Conservation (phyloP, 23 red algal genomes). For the Gracilariopsis chorda region DNA sequence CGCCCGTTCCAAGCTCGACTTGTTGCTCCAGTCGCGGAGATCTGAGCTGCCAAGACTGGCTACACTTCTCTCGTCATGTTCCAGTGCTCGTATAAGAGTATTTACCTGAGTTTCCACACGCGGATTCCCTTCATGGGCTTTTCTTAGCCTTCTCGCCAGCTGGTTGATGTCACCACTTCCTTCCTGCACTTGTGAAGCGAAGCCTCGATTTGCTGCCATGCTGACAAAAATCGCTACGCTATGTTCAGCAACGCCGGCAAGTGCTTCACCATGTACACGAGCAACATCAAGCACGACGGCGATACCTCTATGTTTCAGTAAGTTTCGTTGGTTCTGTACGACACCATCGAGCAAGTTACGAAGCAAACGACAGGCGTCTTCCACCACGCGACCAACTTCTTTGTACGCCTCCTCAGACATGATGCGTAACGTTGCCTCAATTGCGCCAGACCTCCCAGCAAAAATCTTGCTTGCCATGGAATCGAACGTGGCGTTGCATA, state of each 20-base stretch:
- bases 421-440: slow-evolving; percentile 41
- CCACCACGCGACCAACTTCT: background rate
- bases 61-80: slow-evolving; percentile 8
- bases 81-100: background rate
- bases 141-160: slow-evolving; percentile 6
- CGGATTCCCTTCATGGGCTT: slow-evolving; percentile 30
- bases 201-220: slow-evolving; percentile 23
- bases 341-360: slow-evolving; percentile 58
- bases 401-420: slow-evolving; percentile 18
- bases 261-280: slow-evolving; percentile 18
- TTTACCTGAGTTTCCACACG: slow-evolving; percentile 30
- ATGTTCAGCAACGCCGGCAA: slow-evolving; percentile 57
- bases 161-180: slow-evolving; percentile 12
- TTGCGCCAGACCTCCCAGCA: slow-evolving; percentile 46
- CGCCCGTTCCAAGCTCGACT: slow-evolving; percentile 22
- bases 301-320: slow-evolving; percentile 33
- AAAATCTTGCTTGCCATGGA: slow-evolving; percentile 54
- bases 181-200: slow-evolving; percentile 34
- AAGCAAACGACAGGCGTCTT: slow-evolving; percentile 48
- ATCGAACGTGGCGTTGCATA: slow-evolving; percentile 56
- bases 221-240: slow-evolving; percentile 59
- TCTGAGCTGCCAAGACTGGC: background rate
- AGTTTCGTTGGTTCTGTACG: slow-evolving; percentile 24
- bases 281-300: slow-evolving; percentile 22
- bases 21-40: background rate